Evolutionary conservation across 2,329 filamentous ascomycete species (phyloP).

Genomic region (Alternaria triticimaculans): DNA sequence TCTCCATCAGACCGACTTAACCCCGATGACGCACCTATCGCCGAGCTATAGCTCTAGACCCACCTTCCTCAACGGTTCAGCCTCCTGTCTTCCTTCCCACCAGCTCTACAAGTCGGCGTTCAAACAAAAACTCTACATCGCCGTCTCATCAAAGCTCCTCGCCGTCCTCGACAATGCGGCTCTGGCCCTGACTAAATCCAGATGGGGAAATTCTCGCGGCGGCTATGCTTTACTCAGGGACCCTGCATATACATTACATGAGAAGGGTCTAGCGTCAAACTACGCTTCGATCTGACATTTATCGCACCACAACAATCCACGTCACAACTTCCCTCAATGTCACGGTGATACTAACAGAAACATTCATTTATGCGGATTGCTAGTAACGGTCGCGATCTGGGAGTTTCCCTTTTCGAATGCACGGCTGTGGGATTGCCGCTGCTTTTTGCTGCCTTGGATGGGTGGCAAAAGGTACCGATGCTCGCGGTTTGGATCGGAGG

Average conservation of each 20-base stretch:
- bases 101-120: neutral
- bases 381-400: conserved; percentile 17
- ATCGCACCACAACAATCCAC: conserved; percentile 8
- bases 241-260: conserved; percentile 27
- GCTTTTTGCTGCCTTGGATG: conserved; percentile 5
- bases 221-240: neutral
- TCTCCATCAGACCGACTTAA: neutral
- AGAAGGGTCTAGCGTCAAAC: conserved; percentile 30
- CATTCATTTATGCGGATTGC: conserved; percentile 19
- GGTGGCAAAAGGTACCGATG: conserved; percentile 24
- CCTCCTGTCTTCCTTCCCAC: neutral
- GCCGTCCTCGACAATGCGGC: neutral
- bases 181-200: neutral
- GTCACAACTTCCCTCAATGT: conserved; percentile 1
- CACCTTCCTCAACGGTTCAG: neutral
- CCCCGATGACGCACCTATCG: conserved; percentile 3
- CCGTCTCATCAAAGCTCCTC: neutral
- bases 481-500: conserved; percentile 29
- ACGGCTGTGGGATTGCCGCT: conserved; percentile 7
- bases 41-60: neutral
- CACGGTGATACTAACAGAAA: conserved; percentile 10
- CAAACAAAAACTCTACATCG: neutral
- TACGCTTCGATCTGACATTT: conserved; percentile 10
- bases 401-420: conserved; percentile 9
- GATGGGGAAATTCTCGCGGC: neutral